These are phyloP conservation scores for Platismatia glauca DNA, from an alignment of 495 filamentous ascomycete species.

Conservation along the genomic window DNA sequence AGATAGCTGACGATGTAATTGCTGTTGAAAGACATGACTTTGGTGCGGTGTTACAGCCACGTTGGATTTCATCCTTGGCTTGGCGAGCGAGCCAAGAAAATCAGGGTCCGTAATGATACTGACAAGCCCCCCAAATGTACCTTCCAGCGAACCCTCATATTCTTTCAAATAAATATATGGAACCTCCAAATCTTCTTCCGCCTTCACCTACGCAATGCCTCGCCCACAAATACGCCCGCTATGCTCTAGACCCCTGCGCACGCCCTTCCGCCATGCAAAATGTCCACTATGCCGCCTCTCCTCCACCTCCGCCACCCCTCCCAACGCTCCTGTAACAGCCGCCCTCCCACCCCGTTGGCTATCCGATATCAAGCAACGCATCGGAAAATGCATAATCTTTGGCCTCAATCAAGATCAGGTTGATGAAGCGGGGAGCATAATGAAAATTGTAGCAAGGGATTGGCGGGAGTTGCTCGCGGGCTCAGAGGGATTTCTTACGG, in stretches of 20 bases:
- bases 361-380: constrained; percentile 56
- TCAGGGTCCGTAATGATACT: too few species aligned
- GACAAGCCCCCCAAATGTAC: too few species aligned
- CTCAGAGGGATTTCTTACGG: constrained; percentile 72
- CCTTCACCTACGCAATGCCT: constrained; percentile 1
- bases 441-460: constrained; percentile 54
- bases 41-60: too few species aligned
- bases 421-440: constrained; percentile 49
- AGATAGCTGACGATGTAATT: too few species aligned
- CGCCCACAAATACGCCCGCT: constrained; percentile 3
- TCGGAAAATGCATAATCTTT: constrained; percentile 81
- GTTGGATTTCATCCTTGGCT: too few species aligned
- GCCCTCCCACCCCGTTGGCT: constrained; percentile 56
- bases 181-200: too few species aligned
- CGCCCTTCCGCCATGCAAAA: constrained; percentile 9
- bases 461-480: constrained; percentile 74
- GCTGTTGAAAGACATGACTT: too few species aligned
- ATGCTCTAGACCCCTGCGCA: constrained; percentile 9
- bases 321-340: not conserved
- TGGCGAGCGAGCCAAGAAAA: too few species aligned
- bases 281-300: not conserved
- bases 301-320: constrained; percentile 2
- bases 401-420: constrained; percentile 57
- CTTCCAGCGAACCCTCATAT: too few species aligned
- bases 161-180: too few species aligned